Conservation (phyloP, 2,329 filamentous ascomycete genomes). For the Colletotrichum sp. region DNA sequence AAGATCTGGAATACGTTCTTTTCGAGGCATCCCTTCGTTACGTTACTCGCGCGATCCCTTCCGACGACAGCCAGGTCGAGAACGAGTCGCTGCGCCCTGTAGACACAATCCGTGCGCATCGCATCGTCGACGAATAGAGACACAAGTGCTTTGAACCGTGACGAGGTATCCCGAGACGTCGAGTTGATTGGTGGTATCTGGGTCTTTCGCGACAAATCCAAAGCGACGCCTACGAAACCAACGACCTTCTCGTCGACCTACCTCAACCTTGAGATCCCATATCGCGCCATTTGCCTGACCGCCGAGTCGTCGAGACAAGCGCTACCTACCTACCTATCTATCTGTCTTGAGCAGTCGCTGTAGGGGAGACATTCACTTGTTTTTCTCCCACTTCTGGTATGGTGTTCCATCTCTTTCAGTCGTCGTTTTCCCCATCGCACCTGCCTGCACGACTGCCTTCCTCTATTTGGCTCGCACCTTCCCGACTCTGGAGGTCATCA, state of each 20-base stretch:
- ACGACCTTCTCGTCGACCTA: conserved; percentile 11
- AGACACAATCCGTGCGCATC: conserved; percentile 19
- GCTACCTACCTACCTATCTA: background rate
- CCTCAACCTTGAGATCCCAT: conserved; percentile 2
- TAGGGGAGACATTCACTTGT: conserved; percentile 98
- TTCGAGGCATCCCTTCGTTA: conserved; percentile 18
- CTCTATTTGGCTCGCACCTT: background rate
- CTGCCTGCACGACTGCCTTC: background rate
- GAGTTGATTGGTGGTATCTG: conserved; percentile 20
- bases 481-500: background rate
- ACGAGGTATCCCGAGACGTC: conserved; percentile 21
- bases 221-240: conserved; percentile 17
- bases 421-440: conserved; percentile 13
- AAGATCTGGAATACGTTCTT: conserved; percentile 51
- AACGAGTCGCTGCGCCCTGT: conserved; percentile 23
- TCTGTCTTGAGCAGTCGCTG: conserved; percentile 39
- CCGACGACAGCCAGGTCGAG: conserved; percentile 21
- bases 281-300: background rate
- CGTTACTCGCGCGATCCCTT: conserved; percentile 16
- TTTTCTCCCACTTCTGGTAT: conserved; percentile 84
- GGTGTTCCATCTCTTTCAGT: conserved; percentile 24
- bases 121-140: conserved; percentile 23
- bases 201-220: conserved; percentile 11
- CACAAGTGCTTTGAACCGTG: conserved; percentile 19
- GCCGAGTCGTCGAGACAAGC: background rate